Conservation (phyloP, 257 asterid genomes). For the Marsdenia floribunda region DNA sequence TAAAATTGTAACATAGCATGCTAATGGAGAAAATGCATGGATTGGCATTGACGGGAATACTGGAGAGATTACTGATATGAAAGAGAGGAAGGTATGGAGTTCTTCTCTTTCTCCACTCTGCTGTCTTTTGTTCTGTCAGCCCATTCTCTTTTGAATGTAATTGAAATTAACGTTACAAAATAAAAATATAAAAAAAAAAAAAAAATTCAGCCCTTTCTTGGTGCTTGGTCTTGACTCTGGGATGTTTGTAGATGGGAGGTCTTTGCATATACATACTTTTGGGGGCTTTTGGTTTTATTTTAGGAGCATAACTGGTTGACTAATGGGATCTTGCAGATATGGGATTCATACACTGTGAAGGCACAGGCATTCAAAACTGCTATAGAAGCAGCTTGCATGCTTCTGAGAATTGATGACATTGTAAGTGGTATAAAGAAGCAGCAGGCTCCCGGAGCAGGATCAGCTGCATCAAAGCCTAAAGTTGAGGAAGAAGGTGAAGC, state of each 20-base stretch:
- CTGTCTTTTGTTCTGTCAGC: too few species aligned
- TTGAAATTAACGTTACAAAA: neutral
- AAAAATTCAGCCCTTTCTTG: neutral
- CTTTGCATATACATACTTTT: neutral
- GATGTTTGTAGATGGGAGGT: neutral
- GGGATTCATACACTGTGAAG: slow-evolving; percentile 96
- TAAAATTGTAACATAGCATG: slow-evolving; percentile 47
- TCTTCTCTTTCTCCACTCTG: neutral
- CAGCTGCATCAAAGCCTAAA: slow-evolving; percentile 63
- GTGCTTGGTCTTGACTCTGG: neutral
- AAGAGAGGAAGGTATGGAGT: slow-evolving; percentile 71
- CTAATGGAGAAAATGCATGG: slow-evolving; percentile 96
- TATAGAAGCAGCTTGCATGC: slow-evolving; percentile 97
- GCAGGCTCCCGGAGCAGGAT: slow-evolving; percentile 72
- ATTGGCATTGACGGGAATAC: slow-evolving; percentile 90
- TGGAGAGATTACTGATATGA: slow-evolving; percentile 88
- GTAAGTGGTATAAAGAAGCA: slow-evolving; percentile 93
- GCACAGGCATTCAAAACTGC: slow-evolving; percentile 93
- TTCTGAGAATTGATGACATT: slow-evolving; percentile 86
- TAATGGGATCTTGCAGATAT: slow-evolving; percentile 44
- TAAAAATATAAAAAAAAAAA: too few species aligned
- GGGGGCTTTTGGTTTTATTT: neutral
- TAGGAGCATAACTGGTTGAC: neutral
- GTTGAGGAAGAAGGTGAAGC: slow-evolving; percentile 79
- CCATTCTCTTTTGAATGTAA: neutral